Base-by-base conservation (phyloP, 2,329 filamentous ascomycete species). In the Colletotrichum sp. region DNA sequence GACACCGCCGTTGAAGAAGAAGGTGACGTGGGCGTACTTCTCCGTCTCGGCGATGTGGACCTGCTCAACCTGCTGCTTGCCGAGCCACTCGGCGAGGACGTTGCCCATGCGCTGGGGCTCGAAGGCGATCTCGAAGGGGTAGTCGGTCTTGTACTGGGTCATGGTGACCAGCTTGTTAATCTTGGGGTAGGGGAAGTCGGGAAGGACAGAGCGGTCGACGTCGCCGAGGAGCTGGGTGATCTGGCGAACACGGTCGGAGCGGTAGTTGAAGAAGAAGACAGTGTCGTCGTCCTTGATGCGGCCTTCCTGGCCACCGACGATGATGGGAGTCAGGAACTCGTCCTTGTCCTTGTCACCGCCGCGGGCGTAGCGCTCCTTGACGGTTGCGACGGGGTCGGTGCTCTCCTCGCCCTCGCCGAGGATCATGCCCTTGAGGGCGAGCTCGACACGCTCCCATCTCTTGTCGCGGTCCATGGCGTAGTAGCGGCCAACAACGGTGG, bases 241-340 rank as follows among this genome's bases (percentile, higher is more conserved):
- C 86, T 99, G 97, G 81, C 97, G 95, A 69, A 96, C 96, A 85
- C 97, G 96, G 85, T 99, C 97, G 74, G 97, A 99, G 82, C 97
- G 95, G 91, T 99, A 99, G 93, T 99, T 99, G 94, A 99, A 99
- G 92, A 99, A 99, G 92, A 99, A 99, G 82, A 99, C 91, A 70
- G 95, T 96, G 84, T 99, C 97, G 79, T 94, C 91, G 83, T 99
- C 94, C 89, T 98, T 93, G 83, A 99, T 93, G 81, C 97, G 94
- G 77, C 91, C 90, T 82, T 98, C 94, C 80, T 95, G 92, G 80
- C 96, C 97, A 79, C 95, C 95, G 77, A 99, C 90, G 82, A 99
- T 96, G 85, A 99, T 99, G 80, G 97, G 97, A 88, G 98, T 98
- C 80, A 99, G 89, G 91, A 99, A 99, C 90, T 99, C 97, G 83